Evolutionary conservation across 768 basidiomycete genomes (phyloP), one percentile per base, ranked within the genome.

Genomic region (Pluteus cervinus): DNA sequence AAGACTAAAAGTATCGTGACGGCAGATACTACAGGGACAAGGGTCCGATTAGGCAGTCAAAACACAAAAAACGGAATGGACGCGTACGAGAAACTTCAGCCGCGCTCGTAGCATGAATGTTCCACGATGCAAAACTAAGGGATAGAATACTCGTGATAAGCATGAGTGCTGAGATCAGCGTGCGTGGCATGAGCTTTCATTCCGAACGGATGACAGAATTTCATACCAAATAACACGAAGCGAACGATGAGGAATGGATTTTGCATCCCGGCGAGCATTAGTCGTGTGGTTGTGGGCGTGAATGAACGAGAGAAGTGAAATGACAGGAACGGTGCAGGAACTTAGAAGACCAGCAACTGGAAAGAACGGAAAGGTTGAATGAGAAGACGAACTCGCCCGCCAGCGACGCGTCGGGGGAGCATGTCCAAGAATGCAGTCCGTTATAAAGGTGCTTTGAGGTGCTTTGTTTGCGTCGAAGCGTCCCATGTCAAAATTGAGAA

Each of bases 41-140:
- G 12, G 36, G 29, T 21, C 38, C 33, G 17, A 25, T 29, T 29
- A 24, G 24, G 18, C 9, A 35, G 23, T n/a, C 17, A 15, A 12
- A 34, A 24, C 31, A 31, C 31, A 15, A 23, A 37, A 32, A 9
- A 16, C 21, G 40, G 23, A 12, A 40, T 24, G 18, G n/a, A n/a
- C 21, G 29, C 12, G 10, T 7, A 33, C 18, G 24, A 17, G 26
- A 17, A 36, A 58, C 35, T 3, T 59, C 62, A 8, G 53, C 51
- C 7, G 57, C 54, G 36, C 48, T 55, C 14, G 63, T 61, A 11
- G 63, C 58, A 34, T 58, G 56, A 15, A 78, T 54, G 48, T 76
- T 76, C 79, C 78, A 81, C 25, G 69, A 63, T 5, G 78, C 68
- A 44, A 81, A 79, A 16, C 70, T 64, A 28, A 81, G 50, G 5